Base-by-base conservation (phyloP, 345 rosid species). In the Dipteronia sinensis region DNA sequence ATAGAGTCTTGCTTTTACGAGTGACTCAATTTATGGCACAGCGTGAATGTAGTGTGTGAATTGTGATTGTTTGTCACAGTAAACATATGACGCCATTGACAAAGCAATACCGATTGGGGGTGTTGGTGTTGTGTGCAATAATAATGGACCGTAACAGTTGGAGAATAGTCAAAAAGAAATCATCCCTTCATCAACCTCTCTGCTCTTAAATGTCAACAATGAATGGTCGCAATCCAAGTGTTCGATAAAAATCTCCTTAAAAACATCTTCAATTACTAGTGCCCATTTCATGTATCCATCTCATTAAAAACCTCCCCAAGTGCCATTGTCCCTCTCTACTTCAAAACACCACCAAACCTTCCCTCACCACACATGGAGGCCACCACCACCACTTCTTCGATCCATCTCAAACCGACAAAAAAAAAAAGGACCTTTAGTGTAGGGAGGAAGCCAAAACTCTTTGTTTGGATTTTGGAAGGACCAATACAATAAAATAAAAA, bases 221-320 rank as follows among this genome's bases (percentile, higher is more conserved):
- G 69, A 11, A 62, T 61, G 64, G 85, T 80, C 83, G 67, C 73
- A 38, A 77, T 79, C 82, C 62, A 1, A 34, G 40, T 65, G 44
- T 59, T 42, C 46, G 46, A 27, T 65, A 11, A 42, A 22, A 42
- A 59, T 40, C 67, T 22, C 76, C 51, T 64, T 46, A 63, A 42
- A 63, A 42, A 20, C 38, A 34, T 25, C 53, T 75, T 71, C 65
- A 46, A 68, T 74, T 69, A 76, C 46, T 2, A 22, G 3, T 7
- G 58, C 44, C 49, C 51, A 69, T 55, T 11, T 42, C 25, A 44
- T 38, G 10, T 66, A 19, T 19, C 23, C 44, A 12, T 65, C 46
- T 49, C 71, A 27, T 65, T 75, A 22, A 49, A 49, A 65, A 8
- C 71, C 5, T 22, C 17, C 29, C n/a, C 77, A 46, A 74, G 42